phyloP scores from a whole-genome alignment of 768 basidiomycete species.

The Boletus rubropictus region DNA sequence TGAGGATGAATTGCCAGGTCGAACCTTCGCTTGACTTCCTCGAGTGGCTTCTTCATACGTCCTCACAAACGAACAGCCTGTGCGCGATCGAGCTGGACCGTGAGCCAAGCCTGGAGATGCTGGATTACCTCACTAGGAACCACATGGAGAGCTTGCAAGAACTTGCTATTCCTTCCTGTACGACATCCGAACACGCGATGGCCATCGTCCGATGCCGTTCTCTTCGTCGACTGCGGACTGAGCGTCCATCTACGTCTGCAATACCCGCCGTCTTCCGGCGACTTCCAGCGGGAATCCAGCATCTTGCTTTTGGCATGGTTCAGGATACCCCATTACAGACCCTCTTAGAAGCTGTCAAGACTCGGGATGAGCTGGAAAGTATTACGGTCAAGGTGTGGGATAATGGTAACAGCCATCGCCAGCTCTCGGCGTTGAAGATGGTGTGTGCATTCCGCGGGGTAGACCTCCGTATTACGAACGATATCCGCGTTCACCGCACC shows the following conservation, averaged over 20 bases:
- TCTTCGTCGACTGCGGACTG: slow-evolving; percentile 52
- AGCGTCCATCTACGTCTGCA: slow-evolving; percentile 42
- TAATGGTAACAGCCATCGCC: slow-evolving; percentile 44
- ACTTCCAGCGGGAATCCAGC: slow-evolving; percentile 45
- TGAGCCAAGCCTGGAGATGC: slow-evolving; percentile 49
- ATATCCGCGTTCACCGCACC: slow-evolving; percentile 49
- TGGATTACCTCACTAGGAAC: slow-evolving; percentile 49
- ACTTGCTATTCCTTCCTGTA: slow-evolving; percentile 53
- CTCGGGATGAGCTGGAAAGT: slow-evolving; percentile 37
- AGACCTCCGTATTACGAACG: slow-evolving; percentile 44
- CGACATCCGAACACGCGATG: slow-evolving; percentile 41
- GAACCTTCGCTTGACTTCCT: slow-evolving; percentile 58
- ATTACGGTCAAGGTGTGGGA: slow-evolving; percentile 54
- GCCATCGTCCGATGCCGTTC: slow-evolving; percentile 44
- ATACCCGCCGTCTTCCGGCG: slow-evolving; percentile 40
- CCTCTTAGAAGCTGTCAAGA: slow-evolving; percentile 51
- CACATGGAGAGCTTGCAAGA: slow-evolving; percentile 48
- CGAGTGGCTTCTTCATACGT: slow-evolving; percentile 63
- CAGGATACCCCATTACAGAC: slow-evolving; percentile 48
- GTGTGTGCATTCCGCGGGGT: slow-evolving; percentile 61
- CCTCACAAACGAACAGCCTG: slow-evolving; percentile 39
- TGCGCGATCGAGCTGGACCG: slow-evolving; percentile 53
- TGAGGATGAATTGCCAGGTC: slow-evolving; percentile 63
- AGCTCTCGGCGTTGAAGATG: slow-evolving; percentile 52
- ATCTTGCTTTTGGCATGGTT: slow-evolving; percentile 58